Conservation (phyloP, 345 rosid species). For the Arabidopsis suecica region DNA sequence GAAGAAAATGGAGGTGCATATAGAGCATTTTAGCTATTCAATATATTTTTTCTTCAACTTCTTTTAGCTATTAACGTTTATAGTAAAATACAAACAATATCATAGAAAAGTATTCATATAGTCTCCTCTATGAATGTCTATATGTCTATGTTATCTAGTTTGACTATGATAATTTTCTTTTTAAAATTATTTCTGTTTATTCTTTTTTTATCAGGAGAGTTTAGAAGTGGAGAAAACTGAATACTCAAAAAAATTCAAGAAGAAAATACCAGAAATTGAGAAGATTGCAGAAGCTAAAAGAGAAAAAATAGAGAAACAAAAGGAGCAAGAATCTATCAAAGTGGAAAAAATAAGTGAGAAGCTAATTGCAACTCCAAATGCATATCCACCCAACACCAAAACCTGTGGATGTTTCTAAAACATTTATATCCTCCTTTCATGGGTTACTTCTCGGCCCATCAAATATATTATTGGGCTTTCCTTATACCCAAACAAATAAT, state of each 20-base stretch:
- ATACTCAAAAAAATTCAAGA: slow-evolving; percentile 58
- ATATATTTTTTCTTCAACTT: too few species aligned
- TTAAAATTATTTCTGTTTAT: too few species aligned
- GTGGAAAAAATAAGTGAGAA: slow-evolving; percentile 57
- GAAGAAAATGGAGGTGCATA: slow-evolving; percentile 67
- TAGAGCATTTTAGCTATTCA: not conserved
- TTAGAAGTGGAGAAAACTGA: slow-evolving; percentile 65
- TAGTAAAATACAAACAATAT: too few species aligned
- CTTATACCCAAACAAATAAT: too few species aligned
- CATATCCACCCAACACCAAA: slow-evolving; percentile 41
- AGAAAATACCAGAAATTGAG: slow-evolving; percentile 62
- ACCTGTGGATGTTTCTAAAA: slow-evolving; percentile 31
- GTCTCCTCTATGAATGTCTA: too few species aligned
- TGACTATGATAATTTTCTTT: too few species aligned
- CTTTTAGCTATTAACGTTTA: not conserved
- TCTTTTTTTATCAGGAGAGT: slow-evolving; percentile 54
- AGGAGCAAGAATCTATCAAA: slow-evolving; percentile 52
- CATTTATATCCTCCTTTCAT: not conserved
- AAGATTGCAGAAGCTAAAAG: slow-evolving; percentile 70
- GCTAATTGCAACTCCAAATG: slow-evolving; percentile 49
- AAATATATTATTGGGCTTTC: not conserved
- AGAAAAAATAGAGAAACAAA: slow-evolving; percentile 58
- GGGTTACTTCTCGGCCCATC: not conserved
- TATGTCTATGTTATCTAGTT: too few species aligned
- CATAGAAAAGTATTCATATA: too few species aligned